Base-by-base conservation (phyloP, 2,329 filamentous ascomycete genomes). In the Penicillium sp. region DNA sequence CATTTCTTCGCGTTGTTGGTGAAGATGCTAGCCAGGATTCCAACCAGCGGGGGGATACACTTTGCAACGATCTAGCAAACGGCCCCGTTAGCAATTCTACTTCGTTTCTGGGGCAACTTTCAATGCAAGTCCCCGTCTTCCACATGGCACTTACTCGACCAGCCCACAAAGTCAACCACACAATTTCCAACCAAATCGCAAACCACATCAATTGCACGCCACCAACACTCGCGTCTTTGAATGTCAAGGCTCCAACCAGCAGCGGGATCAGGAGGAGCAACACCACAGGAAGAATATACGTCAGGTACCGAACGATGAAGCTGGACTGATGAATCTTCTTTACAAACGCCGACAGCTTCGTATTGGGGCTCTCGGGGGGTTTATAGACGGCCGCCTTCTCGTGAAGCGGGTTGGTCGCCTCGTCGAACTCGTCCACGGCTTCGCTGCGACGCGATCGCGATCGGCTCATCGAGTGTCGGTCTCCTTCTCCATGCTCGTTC, bases 1-100 rank as follows among this genome's bases (percentile, higher is more conserved):
- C 93, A 97, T 73, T 97, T 97, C 79, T 95, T 96, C 70, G 87
- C 84, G 67, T 91, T 94, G 73, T 92, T 95, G 15, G 93, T 95
- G 70, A 92, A 88, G 5, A 94, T 80, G 68, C 88, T 91, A 5
- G 91, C 88, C 15, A 90, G 59, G 0, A 89, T 68, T 1, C 86
- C 84, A 42, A 89, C 83, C 0, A 84, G 81, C 67, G 80, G 85
- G 0, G 88, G 88, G 10, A 90, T 79, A 55, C 80, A 82, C 75
- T 90, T 90, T 7, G 88, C 84, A 14, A 88, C 78, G 51, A 90
- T 83, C 76, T 84, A 31, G 42, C 2, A 4, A 39, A 38, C 15
- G 17, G 31, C 41, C n/a, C 4, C 7, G 25, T 64, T 22, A 63
- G 53, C 17, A 17, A 34, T 14, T 14, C 17, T 17, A 25, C 11